Evolutionary conservation across 176 grass and related monocot genomes (phyloP).

Genomic region (Raddia distichophylla): DNA sequence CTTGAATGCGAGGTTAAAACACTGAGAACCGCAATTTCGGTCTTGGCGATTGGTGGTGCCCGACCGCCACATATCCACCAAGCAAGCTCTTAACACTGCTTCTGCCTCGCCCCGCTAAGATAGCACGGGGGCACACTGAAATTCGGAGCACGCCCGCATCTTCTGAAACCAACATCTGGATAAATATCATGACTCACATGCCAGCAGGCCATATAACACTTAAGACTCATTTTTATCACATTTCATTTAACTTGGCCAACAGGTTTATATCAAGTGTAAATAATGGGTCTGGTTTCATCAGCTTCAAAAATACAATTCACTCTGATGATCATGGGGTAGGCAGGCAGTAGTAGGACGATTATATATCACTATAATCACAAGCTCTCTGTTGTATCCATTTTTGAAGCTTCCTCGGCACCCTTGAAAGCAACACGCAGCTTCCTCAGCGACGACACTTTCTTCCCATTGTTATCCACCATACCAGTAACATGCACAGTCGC

Average conservation of each 20-base stretch:
- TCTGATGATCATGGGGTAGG: slow-evolving; percentile 28
- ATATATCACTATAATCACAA: slow-evolving; percentile 18
- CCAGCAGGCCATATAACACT: background rate
- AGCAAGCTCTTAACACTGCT: too few relatives aligned
- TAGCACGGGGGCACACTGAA: background rate
- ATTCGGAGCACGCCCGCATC: too few relatives aligned
- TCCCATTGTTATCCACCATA: slow-evolving; percentile 65
- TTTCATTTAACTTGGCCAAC: background rate
- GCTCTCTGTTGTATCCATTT: slow-evolving; percentile 63
- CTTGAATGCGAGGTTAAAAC: too few relatives aligned
- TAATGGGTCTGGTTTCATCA: background rate
- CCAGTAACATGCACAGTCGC: slow-evolving; percentile 68
- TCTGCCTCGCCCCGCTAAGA: background rate
- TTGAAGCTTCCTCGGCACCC: slow-evolving; percentile 43
- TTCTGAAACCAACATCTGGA: background rate
- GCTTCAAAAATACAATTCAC: slow-evolving; percentile 22
- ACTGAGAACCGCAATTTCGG: too few relatives aligned
- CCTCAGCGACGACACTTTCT: slow-evolving; percentile 70
- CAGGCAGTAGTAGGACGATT: background rate
- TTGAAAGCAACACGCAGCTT: slow-evolving; percentile 82
- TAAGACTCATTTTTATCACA: background rate
- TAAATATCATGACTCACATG: slow-evolving; percentile 12
- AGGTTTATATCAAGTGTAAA: slow-evolving; percentile 8
- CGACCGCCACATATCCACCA: too few relatives aligned
- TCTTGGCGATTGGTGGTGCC: too few relatives aligned